Percentiles rank a stretch among this genome's conserved stretches.
Evolutionary conservation across 2,329 filamentous ascomycete species (phyloP).

Genomic region (Botrytis fabae): DNA sequence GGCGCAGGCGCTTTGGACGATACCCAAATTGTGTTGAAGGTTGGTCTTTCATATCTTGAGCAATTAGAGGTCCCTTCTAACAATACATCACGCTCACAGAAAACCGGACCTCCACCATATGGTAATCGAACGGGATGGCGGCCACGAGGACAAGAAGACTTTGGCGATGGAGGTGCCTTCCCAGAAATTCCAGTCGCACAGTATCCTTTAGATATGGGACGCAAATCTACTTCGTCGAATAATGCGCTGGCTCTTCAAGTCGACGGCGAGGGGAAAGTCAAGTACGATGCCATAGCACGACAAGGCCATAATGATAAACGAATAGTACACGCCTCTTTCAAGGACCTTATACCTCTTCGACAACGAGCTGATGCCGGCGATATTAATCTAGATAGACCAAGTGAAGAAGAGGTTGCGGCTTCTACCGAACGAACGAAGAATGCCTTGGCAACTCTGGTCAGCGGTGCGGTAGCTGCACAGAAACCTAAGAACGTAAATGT

Average conservation of each 20-base stretch:
- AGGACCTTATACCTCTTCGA: conserved; percentile 90
- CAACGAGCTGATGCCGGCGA: conserved; percentile 93
- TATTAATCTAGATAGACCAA: conserved; percentile 81
- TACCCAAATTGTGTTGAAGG: conserved; percentile 79
- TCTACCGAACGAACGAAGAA: conserved; percentile 87
- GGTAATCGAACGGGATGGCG: conserved; percentile 88
- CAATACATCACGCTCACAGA: conserved; percentile 48
- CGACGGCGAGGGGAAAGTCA: conserved; percentile 86
- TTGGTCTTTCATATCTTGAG: conserved; percentile 40
- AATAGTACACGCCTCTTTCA: conserved; percentile 93
- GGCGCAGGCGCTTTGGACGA: conserved; percentile 79
- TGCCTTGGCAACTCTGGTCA: conserved; percentile 78
- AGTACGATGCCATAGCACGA: conserved; percentile 92
- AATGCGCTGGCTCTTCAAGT: conserved; percentile 94
- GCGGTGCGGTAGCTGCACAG: conserved; percentile 84
- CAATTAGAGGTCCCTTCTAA: conserved; percentile 26
- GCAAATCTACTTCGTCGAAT: conserved; percentile 67
- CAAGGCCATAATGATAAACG: conserved; percentile 82
- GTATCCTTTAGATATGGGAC: conserved; percentile 93
- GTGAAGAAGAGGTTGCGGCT: conserved; percentile 77
- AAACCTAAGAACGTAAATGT: conserved; percentile 94
- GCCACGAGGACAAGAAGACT: conserved; percentile 84
- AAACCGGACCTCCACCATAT: conserved; percentile 82
- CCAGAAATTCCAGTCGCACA: conserved; percentile 92
- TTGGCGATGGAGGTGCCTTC: conserved; percentile 93